Evolutionary conservation across 2,329 filamentous ascomycete genomes (phyloP), one percentile per base, ranked within the genome.

Genomic region (Metarhizium rileyi): DNA sequence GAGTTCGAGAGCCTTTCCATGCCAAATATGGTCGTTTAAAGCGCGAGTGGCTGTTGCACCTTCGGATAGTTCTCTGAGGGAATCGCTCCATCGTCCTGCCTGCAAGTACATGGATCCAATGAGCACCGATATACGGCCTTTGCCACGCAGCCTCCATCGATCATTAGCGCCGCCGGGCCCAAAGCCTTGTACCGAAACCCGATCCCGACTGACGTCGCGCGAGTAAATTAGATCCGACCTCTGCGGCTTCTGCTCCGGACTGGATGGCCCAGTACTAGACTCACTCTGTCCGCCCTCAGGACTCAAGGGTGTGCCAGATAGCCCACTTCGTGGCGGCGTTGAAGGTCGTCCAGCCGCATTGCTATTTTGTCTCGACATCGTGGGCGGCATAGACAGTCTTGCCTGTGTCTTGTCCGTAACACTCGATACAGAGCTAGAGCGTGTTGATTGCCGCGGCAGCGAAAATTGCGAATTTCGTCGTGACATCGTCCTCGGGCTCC

Each of bases 21-120:
- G 89, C 91, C 93, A 98, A n/a, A 97, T 66, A 66, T 95, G 88
- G 66, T 98, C 93, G 59, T 89, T 90, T 51, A 87, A 78, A 35
- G 81, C 83, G 58, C 88, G 85, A 16, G 89, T 85, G 57, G 84
- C 81, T 9, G 79, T 78, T 2, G 87, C 90, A 48, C 86, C 88
- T 52, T 96, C 91, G 9, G 81, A 74, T 22, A 96, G 77, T 62
- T 95, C 88, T 63, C 81, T 86, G 43, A 97, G 66, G 7, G 91
- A 90, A 68, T 97, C 90, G 44, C 76, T 80, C 90, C 93, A 96
- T 54, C 90, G 81, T 25, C 93, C 93, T 48, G 89, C 86, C 66
- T 90, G 86, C 57, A 98, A 78, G 64, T 91, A 94, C 56, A 96
- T 74, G 16, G 86, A 89, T 1, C 88, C 91, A 56, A 95, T 76